Evolutionary conservation across 805 yeast genomes (phyloP).

Genomic region (Metschnikowia similis): DNA sequence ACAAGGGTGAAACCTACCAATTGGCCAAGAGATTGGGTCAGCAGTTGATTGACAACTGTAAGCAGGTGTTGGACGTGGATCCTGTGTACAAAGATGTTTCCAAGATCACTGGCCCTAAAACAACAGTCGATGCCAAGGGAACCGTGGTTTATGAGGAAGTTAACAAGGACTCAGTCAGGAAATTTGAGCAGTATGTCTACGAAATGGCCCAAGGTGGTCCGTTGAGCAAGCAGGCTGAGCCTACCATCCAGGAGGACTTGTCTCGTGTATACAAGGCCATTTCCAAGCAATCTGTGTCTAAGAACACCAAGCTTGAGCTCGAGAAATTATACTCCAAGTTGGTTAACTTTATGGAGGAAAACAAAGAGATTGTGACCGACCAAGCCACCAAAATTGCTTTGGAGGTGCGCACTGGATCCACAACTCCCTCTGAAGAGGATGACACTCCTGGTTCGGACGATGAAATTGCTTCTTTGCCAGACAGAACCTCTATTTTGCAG

Average conservation of each 20-base stretch:
- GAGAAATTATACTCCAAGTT: conserved; percentile 68
- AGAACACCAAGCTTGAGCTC: conserved; percentile 61
- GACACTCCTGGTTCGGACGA: conserved; percentile 46
- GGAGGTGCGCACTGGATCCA: conserved; percentile 41
- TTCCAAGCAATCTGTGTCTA: conserved; percentile 61
- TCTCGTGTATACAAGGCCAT: conserved; percentile 78
- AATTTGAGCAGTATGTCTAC: conserved; percentile 89
- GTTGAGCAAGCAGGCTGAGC: conserved; percentile 62
- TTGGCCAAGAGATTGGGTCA: conserved; percentile 87
- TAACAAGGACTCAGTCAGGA: conserved; percentile 86
- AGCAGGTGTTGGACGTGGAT: conserved; percentile 69
- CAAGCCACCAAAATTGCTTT: conserved; percentile 54
- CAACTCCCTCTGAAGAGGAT: conserved; percentile 35
- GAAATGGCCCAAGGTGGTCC: conserved; percentile 96
- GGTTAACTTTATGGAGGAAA: conserved; percentile 61
- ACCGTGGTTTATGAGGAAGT: conserved; percentile 79
- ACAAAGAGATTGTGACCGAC: conserved; percentile 67
- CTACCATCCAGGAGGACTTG: conserved; percentile 81
- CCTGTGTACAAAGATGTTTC: conserved; percentile 96
- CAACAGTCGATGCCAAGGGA: conserved; percentile 84
- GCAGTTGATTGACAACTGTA: conserved; percentile 93
- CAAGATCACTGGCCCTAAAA: conserved; percentile 92
- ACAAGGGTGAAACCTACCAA: conserved; percentile 87
- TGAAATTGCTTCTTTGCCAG: conserved; percentile 83
- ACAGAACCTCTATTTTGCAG: conserved; percentile 60